Evolutionary conservation across 306 rosid species (phyloP), one percentile per base, ranked within the genome.

Genomic region (Astragalus glycyphyllos): DNA sequence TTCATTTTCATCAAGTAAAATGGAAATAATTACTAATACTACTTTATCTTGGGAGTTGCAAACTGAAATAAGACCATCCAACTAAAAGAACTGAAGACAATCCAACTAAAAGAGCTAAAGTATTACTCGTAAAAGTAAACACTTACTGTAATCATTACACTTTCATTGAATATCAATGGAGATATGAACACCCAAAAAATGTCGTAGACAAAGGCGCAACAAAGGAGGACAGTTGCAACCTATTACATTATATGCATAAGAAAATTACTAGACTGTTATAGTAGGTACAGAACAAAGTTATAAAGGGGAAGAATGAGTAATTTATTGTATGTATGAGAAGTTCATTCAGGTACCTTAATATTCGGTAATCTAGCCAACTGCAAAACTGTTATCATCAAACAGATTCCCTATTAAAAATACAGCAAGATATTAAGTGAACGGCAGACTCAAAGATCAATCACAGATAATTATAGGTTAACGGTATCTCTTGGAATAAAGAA

Each of bases 161-260:
- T 94, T 73, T 94, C 81, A 0, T 87, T 67, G 82, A 91, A 94
- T 58, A 94, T 74, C 16, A 72, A 42, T 31, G 96, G 95, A 68
- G 99, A 94, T 71, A 94, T 38, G 86, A 94, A 94, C 59, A 94
- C 99, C 99, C 97, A 94, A 81, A 94, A 94, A 82, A 94, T 89
- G 91, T 94, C 99, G 35, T 94, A 94, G 80, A 85, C 77, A 83
- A 94, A 94, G 49, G 97, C 99, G 77, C 92, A 94, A 73, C 89
- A 87, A 17, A 94, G 94, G 69, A 94, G 96, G 71, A 91, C 96
- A 2, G 99, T 91, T 60, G 99, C 99, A 84, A 94, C 99, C 99
- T 94, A 85, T 80, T 54, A 77, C 51, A 69, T 42, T 55, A 51
- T 44, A 71, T 9, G 48, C 64, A 53, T 16, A 45, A 46, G 68